Evolutionary conservation across 225 moss, liverwort and hornwort species (phyloP), one percentile per base, ranked within the genome.

Genomic region (Thuidium tamariscinum): DNA sequence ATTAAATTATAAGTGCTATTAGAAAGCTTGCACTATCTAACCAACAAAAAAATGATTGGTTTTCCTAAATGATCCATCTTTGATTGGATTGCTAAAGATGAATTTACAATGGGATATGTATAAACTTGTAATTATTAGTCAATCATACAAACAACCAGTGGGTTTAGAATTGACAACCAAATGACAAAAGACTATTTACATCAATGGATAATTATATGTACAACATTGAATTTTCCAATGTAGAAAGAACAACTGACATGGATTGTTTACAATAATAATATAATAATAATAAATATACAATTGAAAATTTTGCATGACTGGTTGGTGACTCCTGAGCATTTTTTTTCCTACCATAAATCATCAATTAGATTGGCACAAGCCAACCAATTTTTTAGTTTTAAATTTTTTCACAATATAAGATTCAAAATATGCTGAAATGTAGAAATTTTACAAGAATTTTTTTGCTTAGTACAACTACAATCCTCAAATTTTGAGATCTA

Each of bases 301-400:
- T 26, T 29, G 2, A 5, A 44, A 27, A 44, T 16, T 3, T 2
- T 0, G 0, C 2, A 44, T 2, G 3, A 29, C 7, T 44, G 6
- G 1, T 44, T 71, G 3, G 17, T 46, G 17, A 17, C 17, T 29
- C 29, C 2, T 27, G 5, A 71, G 8, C 1, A 27, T 42, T 0
- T 16, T n/a, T n/a, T n/a, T n/a, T n/a, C n/a, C 6, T 66, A 12
- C 0, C 2, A 0, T 11, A 12, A 66, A 1, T 66, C 11, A 66
- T 36, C 3, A 12, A 5, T 19, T 19, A 11, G 6, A 36, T 36
- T 0, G 0, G 0, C 6, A 63, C 66, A 36, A 66, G 21, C 7
- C 0, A 11, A 0, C 12, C 7, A 21, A 36, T 21, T 21, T 44
- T 44, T 44, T 44, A 21, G 10, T 48, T 36, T 36, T 20, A 20